These are phyloP conservation scores for Coniochaeta hoffmannii DNA, from an alignment of 2,329 filamentous ascomycete species.

Conservation along the genomic window DNA sequence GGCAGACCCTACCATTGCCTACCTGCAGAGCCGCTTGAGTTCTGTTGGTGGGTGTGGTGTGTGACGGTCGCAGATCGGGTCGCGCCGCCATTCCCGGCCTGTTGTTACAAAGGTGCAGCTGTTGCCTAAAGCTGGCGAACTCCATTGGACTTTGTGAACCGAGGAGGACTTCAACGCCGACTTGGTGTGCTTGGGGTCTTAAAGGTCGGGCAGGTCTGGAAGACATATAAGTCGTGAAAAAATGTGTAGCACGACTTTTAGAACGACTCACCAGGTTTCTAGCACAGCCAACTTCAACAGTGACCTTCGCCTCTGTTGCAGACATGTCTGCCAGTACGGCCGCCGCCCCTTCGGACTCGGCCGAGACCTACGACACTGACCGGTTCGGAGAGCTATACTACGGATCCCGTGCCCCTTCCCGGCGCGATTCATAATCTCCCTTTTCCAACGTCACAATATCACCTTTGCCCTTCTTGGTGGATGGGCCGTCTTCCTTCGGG, in stretches of 20 bases:
- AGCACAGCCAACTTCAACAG: background rate
- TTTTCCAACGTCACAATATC: conserved; percentile 7
- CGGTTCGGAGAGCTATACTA: conserved; percentile 9
- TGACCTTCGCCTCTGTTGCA: background rate
- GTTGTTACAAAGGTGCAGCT: background rate
- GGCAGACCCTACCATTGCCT: too few relatives aligned
- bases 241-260: background rate
- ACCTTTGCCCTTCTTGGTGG: conserved; percentile 10
- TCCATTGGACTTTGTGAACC: background rate
- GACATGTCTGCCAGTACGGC: background rate
- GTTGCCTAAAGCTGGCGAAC: background rate
- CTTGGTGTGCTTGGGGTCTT: background rate
- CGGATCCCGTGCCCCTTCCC: conserved; percentile 3
- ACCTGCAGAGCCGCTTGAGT: too few relatives aligned
- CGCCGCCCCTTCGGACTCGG: background rate
- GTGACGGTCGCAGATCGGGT: background rate
- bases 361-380: conserved; percentile 12
- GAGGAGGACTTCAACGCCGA: background rate
- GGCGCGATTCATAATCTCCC: conserved; percentile 6
- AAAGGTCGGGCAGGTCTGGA: background rate
- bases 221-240: background rate
- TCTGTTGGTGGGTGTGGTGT: background rate
- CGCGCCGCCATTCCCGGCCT: background rate
- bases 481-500: conserved; percentile 11
- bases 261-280: background rate